Base-by-base conservation (phyloP, 1,139 yeast species). In the Geotrichum restrictum region DNA sequence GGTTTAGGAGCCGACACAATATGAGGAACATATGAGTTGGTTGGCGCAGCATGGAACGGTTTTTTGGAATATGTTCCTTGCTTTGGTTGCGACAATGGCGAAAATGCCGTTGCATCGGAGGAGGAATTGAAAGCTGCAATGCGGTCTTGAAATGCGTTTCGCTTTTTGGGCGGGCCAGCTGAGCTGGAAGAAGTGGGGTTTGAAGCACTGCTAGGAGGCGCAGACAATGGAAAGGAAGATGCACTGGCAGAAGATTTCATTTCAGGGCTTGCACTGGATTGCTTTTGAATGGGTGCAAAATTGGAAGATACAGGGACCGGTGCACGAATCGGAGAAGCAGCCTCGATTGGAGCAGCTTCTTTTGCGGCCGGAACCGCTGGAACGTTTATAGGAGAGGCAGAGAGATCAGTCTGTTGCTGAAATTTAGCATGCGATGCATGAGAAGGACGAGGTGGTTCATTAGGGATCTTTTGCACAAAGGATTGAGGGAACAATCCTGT, bases 401-500 rank as follows among this genome's bases (percentile, higher is more conserved):
- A 73, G 0, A 91, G 85, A 54, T 84, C 73, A 56, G 77, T 80
- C 0, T 82, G 81, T 21, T 70, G 72, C 21, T 24, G 29, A 24
- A 8, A 8, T 24, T 8, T 24, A 8, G 29, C 8, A 24, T 24
- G 29, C 29, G 8, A 5, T 5, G 8, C 29, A 5, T 5, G 29
- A 8, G 82, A 79, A 13, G 39, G 4, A 18, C 16, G 45, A 41
- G 24, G 48, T 2, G 37, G 37, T 31, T 59, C 59, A n/a, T 57
- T 54, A 11, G 65, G 61, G 10, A 59, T 45, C 5, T 72, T 54
- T 56, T 81, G 81, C 3, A 91, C 98, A 72, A 88, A 93, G 65
- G 81, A 83, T 67, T 80, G 82, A 6, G 98, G 98, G 62, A 93
- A 93, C 74, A 91, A 83, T 8, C 98, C 98, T 34, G 77, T 68